Conservation (phyloP, 2,329 filamentous ascomycete genomes). For the Fusarium heterosporum region DNA sequence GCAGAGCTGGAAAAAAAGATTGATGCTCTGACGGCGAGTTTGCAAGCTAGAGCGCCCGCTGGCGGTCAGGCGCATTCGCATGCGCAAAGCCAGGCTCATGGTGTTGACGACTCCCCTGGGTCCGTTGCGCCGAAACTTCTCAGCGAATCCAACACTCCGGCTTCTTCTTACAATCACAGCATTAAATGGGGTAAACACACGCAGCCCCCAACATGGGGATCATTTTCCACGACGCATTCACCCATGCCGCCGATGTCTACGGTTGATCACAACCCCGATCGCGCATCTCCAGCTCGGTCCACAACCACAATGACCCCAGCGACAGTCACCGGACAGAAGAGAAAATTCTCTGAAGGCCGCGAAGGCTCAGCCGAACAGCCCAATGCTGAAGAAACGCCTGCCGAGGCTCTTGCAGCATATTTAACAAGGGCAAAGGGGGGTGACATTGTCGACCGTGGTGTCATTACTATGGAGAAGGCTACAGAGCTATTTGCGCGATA, state of each 20-base stretch:
- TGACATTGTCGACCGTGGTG: conserved; percentile 69
- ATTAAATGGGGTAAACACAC: conserved; percentile 19
- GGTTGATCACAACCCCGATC: conserved; percentile 34
- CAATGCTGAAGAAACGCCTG: conserved; percentile 27
- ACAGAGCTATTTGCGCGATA: conserved; percentile 68
- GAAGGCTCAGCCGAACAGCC: conserved; percentile 32
- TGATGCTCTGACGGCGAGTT: conserved; percentile 83
- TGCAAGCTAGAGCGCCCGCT: conserved; percentile 67
- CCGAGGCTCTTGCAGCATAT: conserved; percentile 38
- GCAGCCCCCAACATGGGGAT: conserved; percentile 36
- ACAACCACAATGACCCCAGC: conserved; percentile 15
- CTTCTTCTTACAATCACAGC: conserved; percentile 17
- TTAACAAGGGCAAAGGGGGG: conserved; percentile 49
- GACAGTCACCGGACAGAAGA: conserved; percentile 48
- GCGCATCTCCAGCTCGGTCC: conserved; percentile 18
- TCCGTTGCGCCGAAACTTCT: conserved; percentile 16
- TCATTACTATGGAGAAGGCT: conserved; percentile 68
- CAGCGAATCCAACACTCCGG: conserved; percentile 15
- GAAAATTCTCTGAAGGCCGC: conserved; percentile 47
- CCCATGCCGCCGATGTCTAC: conserved; percentile 10
- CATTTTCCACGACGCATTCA: conserved; percentile 25
- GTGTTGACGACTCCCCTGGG: conserved; percentile 22
- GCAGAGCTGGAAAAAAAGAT: conserved; percentile 94
- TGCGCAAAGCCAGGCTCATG: conserved; percentile 12
- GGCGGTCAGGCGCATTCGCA: conserved; percentile 25